Percentiles rank a stretch among this genome's conserved stretches.
Conservation (phyloP, 2,329 filamentous ascomycete genomes). For the Dactylonectria macrodidyma region DNA sequence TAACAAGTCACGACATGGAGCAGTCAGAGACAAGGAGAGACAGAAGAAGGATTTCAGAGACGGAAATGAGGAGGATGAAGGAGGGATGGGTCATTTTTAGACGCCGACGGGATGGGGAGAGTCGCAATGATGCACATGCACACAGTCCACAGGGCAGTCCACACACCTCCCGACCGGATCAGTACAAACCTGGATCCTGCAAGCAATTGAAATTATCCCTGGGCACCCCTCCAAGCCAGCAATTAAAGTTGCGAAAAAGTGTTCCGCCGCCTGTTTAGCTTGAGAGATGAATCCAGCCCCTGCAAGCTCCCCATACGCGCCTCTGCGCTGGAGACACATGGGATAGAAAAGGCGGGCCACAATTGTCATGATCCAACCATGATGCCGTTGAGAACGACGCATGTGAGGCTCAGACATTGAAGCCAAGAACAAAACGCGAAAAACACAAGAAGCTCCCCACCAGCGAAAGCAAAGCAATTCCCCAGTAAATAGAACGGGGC, state of each 20-base stretch:
- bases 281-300: neutral
- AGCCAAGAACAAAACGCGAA: neutral
- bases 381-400: neutral
- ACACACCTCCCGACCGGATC: no score
- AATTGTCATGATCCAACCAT: neutral
- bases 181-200: no score
- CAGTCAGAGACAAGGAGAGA: neutral
- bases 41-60: neutral
- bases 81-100: slow-evolving; percentile 30
- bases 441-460: neutral
- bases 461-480: neutral
- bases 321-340: neutral
- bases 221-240: neutral
- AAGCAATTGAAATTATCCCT: no score
- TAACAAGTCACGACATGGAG: neutral
- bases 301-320: neutral
- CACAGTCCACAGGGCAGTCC: no score
- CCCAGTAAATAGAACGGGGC: neutral
- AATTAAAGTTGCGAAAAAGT: neutral
- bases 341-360: neutral
- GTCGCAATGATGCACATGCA: neutral
- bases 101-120: slow-evolving; percentile 3
- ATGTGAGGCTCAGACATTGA: slow-evolving; percentile 1
- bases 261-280: neutral
- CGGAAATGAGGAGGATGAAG: neutral